Conservation (phyloP, 192 early-diverging fungal genomes). For the Hyaloraphidium curvatum region DNA sequence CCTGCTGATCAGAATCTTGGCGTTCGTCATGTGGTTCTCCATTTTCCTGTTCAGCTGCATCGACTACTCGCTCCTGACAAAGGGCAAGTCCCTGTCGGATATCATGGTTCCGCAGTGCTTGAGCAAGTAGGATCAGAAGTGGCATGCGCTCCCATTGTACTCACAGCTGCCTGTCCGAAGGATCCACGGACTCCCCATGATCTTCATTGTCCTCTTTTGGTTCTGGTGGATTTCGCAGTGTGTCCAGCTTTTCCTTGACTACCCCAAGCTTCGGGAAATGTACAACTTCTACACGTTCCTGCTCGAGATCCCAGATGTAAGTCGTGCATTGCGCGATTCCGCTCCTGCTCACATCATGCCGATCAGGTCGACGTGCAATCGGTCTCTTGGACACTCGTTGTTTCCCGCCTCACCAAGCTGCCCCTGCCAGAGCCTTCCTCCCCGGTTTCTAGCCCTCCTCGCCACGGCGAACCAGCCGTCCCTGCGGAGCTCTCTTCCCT, state of each 20-base stretch:
- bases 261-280: constrained; percentile 58
- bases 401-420: constrained; percentile 43
- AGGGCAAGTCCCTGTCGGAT: constrained; percentile 44
- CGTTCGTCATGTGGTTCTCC: constrained; percentile 72
- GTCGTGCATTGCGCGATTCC: constrained; percentile 7
- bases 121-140: constrained; percentile 21
- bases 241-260: constrained; percentile 39
- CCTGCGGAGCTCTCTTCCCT: constrained; percentile 26
- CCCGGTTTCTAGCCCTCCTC: constrained; percentile 12
- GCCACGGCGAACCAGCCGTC: constrained; percentile 14
- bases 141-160: not conserved
- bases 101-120: constrained; percentile 66
- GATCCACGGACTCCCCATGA: not conserved
- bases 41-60: constrained; percentile 81
- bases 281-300: constrained; percentile 65
- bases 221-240: constrained; percentile 15
- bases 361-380: constrained; percentile 63
- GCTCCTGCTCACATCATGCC: not conserved
- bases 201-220: constrained; percentile 3
- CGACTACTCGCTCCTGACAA: constrained; percentile 60
- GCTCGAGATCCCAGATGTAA: constrained; percentile 54
- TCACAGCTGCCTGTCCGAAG: not conserved
- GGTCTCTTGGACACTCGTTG: constrained; percentile 67
- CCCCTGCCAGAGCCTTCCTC: constrained; percentile 21
- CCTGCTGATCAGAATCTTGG: constrained; percentile 63